Conservation (phyloP, 75 land plant species). For the Pinus tabuliformis region DNA sequence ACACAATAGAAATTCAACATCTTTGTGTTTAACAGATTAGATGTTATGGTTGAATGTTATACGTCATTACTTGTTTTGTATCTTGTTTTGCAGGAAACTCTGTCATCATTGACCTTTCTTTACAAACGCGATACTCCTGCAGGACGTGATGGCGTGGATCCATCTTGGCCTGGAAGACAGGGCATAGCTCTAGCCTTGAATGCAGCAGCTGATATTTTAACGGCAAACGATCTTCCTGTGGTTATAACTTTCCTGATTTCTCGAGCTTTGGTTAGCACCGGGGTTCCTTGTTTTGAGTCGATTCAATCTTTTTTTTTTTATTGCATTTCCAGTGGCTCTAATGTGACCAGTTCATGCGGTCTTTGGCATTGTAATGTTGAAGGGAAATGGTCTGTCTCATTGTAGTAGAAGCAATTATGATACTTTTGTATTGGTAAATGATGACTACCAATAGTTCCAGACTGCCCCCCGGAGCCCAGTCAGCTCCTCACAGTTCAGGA, state of each 20-base stretch:
- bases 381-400: not conserved
- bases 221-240: conserved; percentile 85
- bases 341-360: not conserved
- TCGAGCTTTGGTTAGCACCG: conserved; percentile 72
- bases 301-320: not conserved
- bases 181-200: conserved; percentile 87
- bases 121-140: conserved; percentile 67
- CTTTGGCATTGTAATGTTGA: not conserved
- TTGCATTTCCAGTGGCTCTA: not conserved
- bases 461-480: not conserved
- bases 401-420: not conserved
- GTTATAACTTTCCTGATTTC: conserved; percentile 94
- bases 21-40: not conserved
- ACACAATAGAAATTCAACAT: not conserved
- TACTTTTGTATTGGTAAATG: not conserved
- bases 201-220: conserved; percentile 91
- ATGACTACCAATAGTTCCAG: not conserved
- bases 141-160: conserved; percentile 49
- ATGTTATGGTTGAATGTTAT: not conserved
- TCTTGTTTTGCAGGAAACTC: conserved; percentile 63
- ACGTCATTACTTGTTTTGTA: not conserved
- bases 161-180: conserved; percentile 90
- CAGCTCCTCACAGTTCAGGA: not conserved
- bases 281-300: not conserved
- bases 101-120: conserved; percentile 73